phyloP scores from a whole-genome alignment of 805 yeast genomes.

The Suhomyces sp. region DNA sequence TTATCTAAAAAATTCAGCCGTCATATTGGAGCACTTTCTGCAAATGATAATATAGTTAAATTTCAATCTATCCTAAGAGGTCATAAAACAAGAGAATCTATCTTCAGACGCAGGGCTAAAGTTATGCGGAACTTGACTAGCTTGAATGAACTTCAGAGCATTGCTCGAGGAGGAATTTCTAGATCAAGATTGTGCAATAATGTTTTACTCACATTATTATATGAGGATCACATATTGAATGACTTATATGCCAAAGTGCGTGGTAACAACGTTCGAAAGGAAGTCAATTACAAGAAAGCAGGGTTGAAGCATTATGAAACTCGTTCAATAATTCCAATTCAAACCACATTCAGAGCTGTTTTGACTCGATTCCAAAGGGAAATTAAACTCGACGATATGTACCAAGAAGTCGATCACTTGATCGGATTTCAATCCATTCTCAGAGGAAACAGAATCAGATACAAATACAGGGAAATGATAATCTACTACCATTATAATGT shows the following conservation, averaged over 20 bases:
- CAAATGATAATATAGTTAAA: conserved; percentile 15
- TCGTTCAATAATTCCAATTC: conserved; percentile 43
- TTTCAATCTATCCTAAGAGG: conserved; percentile 45
- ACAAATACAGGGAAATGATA: conserved; percentile 27
- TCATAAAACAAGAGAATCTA: conserved; percentile 25
- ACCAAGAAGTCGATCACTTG: conserved; percentile 41
- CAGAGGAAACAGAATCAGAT: conserved; percentile 50
- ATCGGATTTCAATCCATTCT: conserved; percentile 52
- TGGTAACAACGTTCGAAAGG: conserved; percentile 40
- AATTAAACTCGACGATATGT: conserved; percentile 51
- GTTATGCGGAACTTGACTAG: conserved; percentile 8
- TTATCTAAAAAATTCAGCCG: conserved; percentile 17
- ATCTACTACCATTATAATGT: conserved; percentile 55
- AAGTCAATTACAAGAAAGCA: conserved; percentile 18
- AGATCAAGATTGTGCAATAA: conserved; percentile 44
- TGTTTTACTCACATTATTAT: conserved; percentile 41
- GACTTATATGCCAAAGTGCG: conserved; percentile 43
- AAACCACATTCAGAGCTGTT: conserved; percentile 64
- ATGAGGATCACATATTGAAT: conserved; percentile 38
- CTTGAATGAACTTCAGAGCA: conserved; percentile 37
- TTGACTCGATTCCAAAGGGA: conserved; percentile 58
- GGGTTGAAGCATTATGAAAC: conserved; percentile 15
- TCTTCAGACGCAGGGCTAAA: conserved; percentile 13
- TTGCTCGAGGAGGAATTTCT: conserved; percentile 45
- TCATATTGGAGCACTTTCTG: not conserved